These are phyloP conservation scores for Trichocomaceae sp. DNA, from an alignment of 2,329 filamentous ascomycete species.

Conservation along the genomic window DNA sequence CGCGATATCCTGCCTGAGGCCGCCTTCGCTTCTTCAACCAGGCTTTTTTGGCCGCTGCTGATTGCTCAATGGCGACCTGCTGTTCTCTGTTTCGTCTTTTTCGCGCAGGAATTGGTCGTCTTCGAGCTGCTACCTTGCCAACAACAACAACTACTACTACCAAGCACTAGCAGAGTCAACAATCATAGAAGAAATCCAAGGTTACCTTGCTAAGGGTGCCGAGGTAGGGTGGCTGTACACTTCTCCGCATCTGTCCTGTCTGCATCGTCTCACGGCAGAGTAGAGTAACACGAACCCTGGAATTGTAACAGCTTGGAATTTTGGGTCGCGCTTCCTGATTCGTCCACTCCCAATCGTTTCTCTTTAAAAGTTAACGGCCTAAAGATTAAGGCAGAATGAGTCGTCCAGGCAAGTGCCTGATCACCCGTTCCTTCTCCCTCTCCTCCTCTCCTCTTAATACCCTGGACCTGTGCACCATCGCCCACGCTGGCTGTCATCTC, in stretches of 20 bases:
- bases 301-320: neutral
- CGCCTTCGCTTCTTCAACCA: too few relatives aligned
- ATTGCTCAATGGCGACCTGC: too few relatives aligned
- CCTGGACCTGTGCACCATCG: too few relatives aligned
- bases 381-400: slow-evolving; percentile 5
- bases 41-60: too few relatives aligned
- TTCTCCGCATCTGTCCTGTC: neutral
- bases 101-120: too few relatives aligned
- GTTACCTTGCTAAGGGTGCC: neutral
- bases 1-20: neutral
- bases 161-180: too few relatives aligned
- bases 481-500: too few relatives aligned
- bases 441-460: neutral
- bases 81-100: too few relatives aligned
- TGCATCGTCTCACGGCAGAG: too few relatives aligned
- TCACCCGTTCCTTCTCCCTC: neutral
- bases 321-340: neutral
- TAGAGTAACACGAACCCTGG: neutral
- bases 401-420: neutral
- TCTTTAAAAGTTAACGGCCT: neutral
- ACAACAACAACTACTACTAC: too few relatives aligned
- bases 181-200: too few relatives aligned
- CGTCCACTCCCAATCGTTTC: neutral
- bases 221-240: slow-evolving; percentile 7
- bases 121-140: too few relatives aligned